These are phyloP conservation scores for Colletotrichum spinosum DNA, from an alignment of 2,329 filamentous ascomycete species.

Conservation along the genomic window DNA sequence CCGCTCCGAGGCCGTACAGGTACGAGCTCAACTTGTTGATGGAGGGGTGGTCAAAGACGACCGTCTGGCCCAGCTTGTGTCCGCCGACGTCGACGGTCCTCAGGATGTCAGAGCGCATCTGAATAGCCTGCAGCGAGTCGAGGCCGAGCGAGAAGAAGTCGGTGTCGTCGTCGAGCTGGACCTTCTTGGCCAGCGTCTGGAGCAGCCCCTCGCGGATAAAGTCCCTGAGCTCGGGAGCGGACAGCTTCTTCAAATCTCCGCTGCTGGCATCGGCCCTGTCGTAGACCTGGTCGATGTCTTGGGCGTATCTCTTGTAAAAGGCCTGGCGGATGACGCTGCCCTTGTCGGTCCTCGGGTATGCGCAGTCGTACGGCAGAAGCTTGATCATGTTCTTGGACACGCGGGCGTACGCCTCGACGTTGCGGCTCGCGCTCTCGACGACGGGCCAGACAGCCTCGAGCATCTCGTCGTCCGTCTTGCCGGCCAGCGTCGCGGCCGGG, in stretches of 20 bases:
- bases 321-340: slow-evolving; percentile 47
- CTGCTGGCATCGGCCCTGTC: slow-evolving; percentile 42
- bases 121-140: slow-evolving; percentile 69
- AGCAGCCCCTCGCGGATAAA: slow-evolving; percentile 49
- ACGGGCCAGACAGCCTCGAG: slow-evolving; percentile 48
- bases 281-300: slow-evolving; percentile 44
- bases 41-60: slow-evolving; percentile 69
- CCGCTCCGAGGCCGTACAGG: slow-evolving; percentile 55
- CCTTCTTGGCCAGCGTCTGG: slow-evolving; percentile 41
- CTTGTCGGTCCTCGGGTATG: slow-evolving; percentile 54
- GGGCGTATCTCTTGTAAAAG: slow-evolving; percentile 35
- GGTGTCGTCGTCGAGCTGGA: slow-evolving; percentile 49
- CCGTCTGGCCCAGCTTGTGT: slow-evolving; percentile 62
- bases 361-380: slow-evolving; percentile 55
- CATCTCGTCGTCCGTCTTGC: slow-evolving; percentile 42
- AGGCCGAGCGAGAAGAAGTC: slow-evolving; percentile 71
- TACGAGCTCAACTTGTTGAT: slow-evolving; percentile 57
- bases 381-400: slow-evolving; percentile 62
- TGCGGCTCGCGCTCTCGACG: slow-evolving; percentile 47
- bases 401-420: slow-evolving; percentile 46
- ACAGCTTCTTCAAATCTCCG: slow-evolving; percentile 37
- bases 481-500: slow-evolving; percentile 38
- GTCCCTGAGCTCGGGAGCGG: slow-evolving; percentile 44
- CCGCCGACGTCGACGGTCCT: slow-evolving; percentile 61
- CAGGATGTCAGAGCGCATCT: slow-evolving; percentile 64